phyloP scores from a whole-genome alignment of 1,284 basidiomycete species.

The Puccinia triticina region DNA sequence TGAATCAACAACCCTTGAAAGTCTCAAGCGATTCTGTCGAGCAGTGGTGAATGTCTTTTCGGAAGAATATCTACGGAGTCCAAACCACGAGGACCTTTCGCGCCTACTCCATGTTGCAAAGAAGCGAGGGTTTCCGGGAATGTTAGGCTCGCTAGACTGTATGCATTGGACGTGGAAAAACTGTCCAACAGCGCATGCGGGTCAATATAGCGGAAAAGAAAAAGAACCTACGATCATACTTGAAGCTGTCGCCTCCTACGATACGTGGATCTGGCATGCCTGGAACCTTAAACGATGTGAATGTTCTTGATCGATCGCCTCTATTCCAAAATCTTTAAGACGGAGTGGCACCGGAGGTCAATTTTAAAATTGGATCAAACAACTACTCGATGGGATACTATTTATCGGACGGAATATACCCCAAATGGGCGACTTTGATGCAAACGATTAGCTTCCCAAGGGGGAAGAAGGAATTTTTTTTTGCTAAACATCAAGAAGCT shows the following conservation, averaged over 20 bases:
- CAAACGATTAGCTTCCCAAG: background rate
- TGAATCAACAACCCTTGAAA: background rate
- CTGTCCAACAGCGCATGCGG: background rate
- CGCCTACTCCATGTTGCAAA: too few relatives aligned
- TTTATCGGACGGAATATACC: background rate
- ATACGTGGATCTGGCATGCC: background rate
- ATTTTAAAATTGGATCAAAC: background rate
- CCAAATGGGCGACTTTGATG: background rate
- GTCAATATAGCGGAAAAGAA: background rate
- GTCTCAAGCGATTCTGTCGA: background rate
- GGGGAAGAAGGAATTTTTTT: background rate
- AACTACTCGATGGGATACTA: background rate
- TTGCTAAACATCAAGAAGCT: background rate
- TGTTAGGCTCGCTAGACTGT: background rate
- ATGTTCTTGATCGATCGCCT: background rate
- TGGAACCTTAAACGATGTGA: background rate
- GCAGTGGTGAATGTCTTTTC: background rate
- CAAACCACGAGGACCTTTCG: background rate
- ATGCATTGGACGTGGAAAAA: slow-evolving; percentile 12
- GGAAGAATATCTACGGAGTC: background rate
- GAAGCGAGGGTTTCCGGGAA: background rate
- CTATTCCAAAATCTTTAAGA: background rate
- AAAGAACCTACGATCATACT: background rate
- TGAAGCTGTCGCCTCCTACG: background rate
- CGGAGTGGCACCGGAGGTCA: background rate